phyloP scores from a whole-genome alignment of 148 eudicot genomes.

The Talinum fruticosum region DNA sequence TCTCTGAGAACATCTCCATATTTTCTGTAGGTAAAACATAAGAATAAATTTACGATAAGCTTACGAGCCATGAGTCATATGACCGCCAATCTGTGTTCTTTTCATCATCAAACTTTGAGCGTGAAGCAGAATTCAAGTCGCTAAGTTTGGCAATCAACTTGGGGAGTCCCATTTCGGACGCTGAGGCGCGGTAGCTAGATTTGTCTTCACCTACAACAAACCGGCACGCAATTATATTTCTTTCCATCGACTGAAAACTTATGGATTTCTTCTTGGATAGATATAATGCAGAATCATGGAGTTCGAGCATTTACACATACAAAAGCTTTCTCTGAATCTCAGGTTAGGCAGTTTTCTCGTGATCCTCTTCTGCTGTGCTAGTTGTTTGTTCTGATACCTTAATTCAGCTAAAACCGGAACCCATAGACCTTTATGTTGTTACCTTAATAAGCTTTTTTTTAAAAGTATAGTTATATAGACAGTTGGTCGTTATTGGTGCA shows the following conservation, averaged over 20 bases:
- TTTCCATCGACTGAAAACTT: not conserved
- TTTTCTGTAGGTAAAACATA: not conserved
- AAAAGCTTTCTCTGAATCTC: not conserved
- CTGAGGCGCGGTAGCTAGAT: not conserved
- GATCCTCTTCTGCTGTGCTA: conserved; percentile 6
- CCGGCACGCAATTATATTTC: not conserved
- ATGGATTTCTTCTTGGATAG: not conserved
- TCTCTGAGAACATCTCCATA: not conserved
- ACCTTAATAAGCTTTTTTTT: conserved; percentile 16
- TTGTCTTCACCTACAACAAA: conserved; percentile 14
- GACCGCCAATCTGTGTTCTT: conserved; percentile 21
- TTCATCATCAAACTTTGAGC: conserved; percentile 27
- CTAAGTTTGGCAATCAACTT: conserved; percentile 30
- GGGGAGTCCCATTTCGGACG: conserved; percentile 26
- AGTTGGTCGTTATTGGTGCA: conserved; percentile 24
- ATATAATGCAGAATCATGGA: conserved; percentile 18
- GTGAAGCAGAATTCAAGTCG: conserved; percentile 25
- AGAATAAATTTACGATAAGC: conserved; percentile 11
- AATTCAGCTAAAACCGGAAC: not conserved
- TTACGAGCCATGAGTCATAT: conserved; percentile 32
- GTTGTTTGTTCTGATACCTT: conserved; percentile 13
- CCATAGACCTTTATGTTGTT: conserved; percentile 1
- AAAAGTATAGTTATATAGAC: conserved; percentile 15
- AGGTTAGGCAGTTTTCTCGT: conserved; percentile 8
- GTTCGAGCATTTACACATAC: not conserved